Base-by-base conservation (phyloP, 805 yeast genomes). In the Tetrapisispora pingtungensis region DNA sequence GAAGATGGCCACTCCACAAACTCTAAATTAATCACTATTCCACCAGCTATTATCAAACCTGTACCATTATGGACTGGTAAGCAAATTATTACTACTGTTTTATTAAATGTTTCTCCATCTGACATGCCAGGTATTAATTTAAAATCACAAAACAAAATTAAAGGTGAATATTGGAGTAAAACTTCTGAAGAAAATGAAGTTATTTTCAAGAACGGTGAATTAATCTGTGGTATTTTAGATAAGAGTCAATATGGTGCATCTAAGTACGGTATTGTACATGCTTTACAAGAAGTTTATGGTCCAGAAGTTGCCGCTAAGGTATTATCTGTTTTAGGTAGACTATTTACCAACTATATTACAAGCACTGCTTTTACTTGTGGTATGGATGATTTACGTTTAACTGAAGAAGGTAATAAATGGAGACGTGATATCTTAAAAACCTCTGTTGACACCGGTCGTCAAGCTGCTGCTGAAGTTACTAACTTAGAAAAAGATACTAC, bases 241-340 rank as follows among this genome's bases (percentile, higher is more conserved):
- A 93, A 93, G 67, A 88, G 97, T 26, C 98, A 93, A 68, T 94
- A 93, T 65, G 99, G 99, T 71, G 95, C 99, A 26, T 80, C 97
- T 36, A 88, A 89, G 60, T 89, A 84, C 62, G 99, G 99, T 75
- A 72, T 93, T 49, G 95, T 93, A 34, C 99, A 93, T 65, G 86
- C 98, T 10, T 72, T 93, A 51, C 96, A 89, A 60, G 99, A 93
- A 69, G 84, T 93, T 17, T 93, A 90, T 64, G 98, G 98, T 13
- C 81, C 96, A 10, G 77, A 75, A 41, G 76, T 81, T 56, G 96
- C 97, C 18, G 96, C 97, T 48, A 82, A 84, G 59, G 75, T 93
- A 6, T 71, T 93, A 40, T 83, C 95, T 41, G 94, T 90, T n/a
- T 73, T 93, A 49, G 97, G 98, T 51, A 77, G 98, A 58, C 72